Evolutionary conservation across 2,329 filamentous ascomycete genomes (phyloP).

Genomic region (Botrytis deweyae): DNA sequence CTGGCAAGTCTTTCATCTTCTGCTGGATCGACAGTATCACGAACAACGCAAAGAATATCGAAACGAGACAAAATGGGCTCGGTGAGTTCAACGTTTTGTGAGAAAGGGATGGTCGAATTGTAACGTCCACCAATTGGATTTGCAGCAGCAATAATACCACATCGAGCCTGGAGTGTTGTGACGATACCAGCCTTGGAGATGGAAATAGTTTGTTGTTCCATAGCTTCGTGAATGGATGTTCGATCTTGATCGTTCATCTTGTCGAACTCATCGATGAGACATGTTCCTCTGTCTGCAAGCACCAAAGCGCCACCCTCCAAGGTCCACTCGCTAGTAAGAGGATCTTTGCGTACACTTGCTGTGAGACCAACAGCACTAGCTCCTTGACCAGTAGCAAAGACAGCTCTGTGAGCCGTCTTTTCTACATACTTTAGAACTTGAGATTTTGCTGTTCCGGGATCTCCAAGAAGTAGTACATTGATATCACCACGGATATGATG

Average conservation of each 20-base stretch:
- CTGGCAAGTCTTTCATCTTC: conserved; percentile 92
- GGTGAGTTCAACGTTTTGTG: conserved; percentile 92
- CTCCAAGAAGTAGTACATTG: conserved; percentile 93
- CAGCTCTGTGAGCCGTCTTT: conserved; percentile 93
- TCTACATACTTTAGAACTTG: conserved; percentile 97
- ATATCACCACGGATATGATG: conserved; percentile 95
- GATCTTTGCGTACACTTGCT: conserved; percentile 91
- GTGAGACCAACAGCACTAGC: conserved; percentile 97
- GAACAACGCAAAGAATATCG: conserved; percentile 93
- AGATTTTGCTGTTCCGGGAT: conserved; percentile 96
- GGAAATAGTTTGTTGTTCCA: conserved; percentile 99
- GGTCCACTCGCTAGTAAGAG: conserved; percentile 95
- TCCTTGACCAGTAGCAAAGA: conserved; percentile 96
- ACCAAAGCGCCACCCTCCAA: conserved; percentile 94
- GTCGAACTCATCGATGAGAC: conserved; percentile 97
- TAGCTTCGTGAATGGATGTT: conserved; percentile 97
- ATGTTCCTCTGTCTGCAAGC: conserved; percentile 90
- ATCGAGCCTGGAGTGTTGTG: conserved; percentile 92
- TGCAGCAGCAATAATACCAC: conserved; percentile 92
- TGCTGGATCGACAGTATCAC: conserved; percentile 87
- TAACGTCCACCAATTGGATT: conserved; percentile 96
- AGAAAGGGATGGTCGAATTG: conserved; percentile 94
- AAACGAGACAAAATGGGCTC: conserved; percentile 98
- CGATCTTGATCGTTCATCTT: conserved; percentile 99
- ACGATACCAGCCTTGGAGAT: conserved; percentile 99